Conservation (phyloP, 306 rosid species). For the Ceratonia siliqua region DNA sequence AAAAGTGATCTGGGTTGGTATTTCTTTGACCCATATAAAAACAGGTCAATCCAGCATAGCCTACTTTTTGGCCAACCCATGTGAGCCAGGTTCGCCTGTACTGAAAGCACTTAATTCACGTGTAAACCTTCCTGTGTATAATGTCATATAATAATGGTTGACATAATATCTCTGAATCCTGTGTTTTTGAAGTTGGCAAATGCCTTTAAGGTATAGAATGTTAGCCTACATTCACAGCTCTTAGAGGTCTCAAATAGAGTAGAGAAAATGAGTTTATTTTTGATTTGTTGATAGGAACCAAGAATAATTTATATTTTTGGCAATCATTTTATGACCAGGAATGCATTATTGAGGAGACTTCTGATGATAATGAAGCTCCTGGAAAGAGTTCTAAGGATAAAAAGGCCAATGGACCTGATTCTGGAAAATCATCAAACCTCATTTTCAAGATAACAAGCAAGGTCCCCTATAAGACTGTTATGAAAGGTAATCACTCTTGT, state of each 20-base stretch:
- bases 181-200: neutral
- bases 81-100: no score
- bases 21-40: no score
- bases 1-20: no score
- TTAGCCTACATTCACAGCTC: neutral
- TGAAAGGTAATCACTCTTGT: slow-evolving; percentile 44
- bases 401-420: slow-evolving; percentile 53
- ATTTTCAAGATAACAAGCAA: slow-evolving; percentile 53
- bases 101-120: slow-evolving; percentile 4
- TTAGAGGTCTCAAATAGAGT: neutral
- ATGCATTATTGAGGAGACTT: slow-evolving; percentile 55
- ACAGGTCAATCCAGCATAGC: no score
- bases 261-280: neutral
- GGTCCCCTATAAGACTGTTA: slow-evolving; percentile 56
- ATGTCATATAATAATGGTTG: slow-evolving; percentile 23
- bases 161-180: slow-evolving; percentile 13
- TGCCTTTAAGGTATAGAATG: neutral
- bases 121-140: neutral
- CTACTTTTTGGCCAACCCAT: no score
- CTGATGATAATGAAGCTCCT: slow-evolving; percentile 49
- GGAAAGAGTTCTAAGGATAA: slow-evolving; percentile 56
- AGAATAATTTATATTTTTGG: neutral
- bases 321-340: slow-evolving; percentile 42
- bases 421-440: slow-evolving; percentile 48
- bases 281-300: slow-evolving; percentile 18